Evolutionary conservation across 2,329 filamentous ascomycete species (phyloP), one percentile per base, ranked within the genome.

Genomic region (Lasiodiplodia theobromae): DNA sequence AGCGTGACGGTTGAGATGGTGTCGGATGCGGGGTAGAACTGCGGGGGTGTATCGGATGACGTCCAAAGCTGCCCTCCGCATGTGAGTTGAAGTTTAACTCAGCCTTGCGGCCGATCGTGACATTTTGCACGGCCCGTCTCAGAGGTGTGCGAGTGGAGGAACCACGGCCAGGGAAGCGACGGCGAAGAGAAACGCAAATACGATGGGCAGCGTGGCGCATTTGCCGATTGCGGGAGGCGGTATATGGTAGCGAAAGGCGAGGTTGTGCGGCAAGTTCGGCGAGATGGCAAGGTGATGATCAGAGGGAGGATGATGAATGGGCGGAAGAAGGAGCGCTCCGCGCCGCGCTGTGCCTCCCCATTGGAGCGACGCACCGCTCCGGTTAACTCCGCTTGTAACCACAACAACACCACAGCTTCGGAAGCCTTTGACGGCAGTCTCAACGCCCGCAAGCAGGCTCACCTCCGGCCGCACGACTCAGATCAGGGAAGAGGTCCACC

Each of bases 401-500:
- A 51, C 21, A 37, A 47, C 40, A n/a, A 7, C 40, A 31, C 18
- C 40, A 37, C 58, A 2, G 40, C 40, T 44, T 60, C 58, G 58
- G 58, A 34, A 51, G 58, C 25, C 37, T 18, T 16, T 28, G 12
- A 37, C 58, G 58, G 58, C 58, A 63, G 58, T 63, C 40, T 44
- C 40, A 25, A 34, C 58, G 2, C 40, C 47, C 58, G 4, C 38
- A 63, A 51, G 11, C 18, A 63, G 58, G 2, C 23, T 31, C 10
- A 6, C 18, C 34, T 25, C 58, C 58, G 58, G 8, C 31, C 11
- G 16, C 44, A 37, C 40, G 58, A 37, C 58, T 63, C 58, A 10
- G 18, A n/a, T 47, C 44, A 47, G 44, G 18, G 1, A 11, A 34
- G 3, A 21, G 31, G 53, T 31, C 53, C 53, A 21, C 25, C 16